Evolutionary conservation across 2,329 filamentous ascomycete genomes (phyloP).

Genomic region (Didymella lethalis): DNA sequence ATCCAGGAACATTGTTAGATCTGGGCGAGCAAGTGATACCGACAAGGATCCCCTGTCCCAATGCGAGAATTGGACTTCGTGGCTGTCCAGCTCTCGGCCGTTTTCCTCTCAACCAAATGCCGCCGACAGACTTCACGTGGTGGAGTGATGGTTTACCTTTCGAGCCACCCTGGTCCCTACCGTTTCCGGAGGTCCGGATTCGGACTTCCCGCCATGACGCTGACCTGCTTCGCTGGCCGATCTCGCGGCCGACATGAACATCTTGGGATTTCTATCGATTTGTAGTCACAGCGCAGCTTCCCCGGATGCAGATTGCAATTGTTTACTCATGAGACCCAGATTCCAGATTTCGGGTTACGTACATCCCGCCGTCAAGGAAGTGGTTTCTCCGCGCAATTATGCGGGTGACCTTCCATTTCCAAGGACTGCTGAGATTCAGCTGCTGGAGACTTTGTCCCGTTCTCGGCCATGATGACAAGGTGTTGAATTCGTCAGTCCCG

Average conservation of each 20-base stretch:
- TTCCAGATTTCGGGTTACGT: conserved; percentile 12
- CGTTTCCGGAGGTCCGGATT: conserved; percentile 26
- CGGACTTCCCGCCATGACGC: conserved; percentile 17
- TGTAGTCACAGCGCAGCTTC: conserved; percentile 20
- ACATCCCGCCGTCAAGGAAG: conserved; percentile 17
- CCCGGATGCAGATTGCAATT: conserved; percentile 19
- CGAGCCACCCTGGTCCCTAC: conserved; percentile 28
- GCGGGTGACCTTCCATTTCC: conserved; percentile 40
- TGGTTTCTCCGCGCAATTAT: conserved; percentile 24
- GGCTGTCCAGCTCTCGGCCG: conserved; percentile 40
- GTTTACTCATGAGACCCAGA: conserved; percentile 10
- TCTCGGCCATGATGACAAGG: conserved; percentile 31
- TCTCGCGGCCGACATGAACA: conserved; percentile 24
- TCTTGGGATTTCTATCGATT: conserved; percentile 19
- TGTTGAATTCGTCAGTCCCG: conserved; percentile 14
- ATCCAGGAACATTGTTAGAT: conserved; percentile 38
- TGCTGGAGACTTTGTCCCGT: conserved; percentile 26
- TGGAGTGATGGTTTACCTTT: conserved; percentile 23
- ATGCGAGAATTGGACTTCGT: conserved; percentile 29
- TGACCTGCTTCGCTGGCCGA: conserved; percentile 22
- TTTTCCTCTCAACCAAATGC: conserved; percentile 21
- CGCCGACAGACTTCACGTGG: conserved; percentile 47
- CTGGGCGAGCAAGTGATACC: conserved; percentile 37
- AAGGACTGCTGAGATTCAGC: conserved; percentile 31
- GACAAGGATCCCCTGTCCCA: conserved; percentile 41